Conservation (phyloP, 192 early-diverging fungal species). For the Blastocladiella britannica region DNA sequence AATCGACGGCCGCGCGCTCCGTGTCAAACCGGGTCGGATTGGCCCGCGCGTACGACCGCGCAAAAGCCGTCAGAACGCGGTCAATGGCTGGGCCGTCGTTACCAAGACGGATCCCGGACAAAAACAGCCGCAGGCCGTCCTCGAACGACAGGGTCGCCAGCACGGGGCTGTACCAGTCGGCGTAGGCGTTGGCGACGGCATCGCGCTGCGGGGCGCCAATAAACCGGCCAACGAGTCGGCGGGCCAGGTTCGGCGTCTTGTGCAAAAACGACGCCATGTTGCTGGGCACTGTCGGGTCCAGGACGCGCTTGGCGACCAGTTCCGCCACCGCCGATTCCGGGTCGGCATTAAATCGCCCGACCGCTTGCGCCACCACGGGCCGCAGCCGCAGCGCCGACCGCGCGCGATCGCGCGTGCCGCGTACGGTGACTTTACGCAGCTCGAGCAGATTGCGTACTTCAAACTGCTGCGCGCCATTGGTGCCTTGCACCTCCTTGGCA, state of each 20-base stretch:
- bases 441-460: background rate
- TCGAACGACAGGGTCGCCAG: slow-evolving; percentile 10
- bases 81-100: slow-evolving; percentile 11
- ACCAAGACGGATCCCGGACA: slow-evolving; percentile 10
- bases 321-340: slow-evolving; percentile 18
- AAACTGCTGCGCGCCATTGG: background rate
- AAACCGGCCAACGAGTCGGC: slow-evolving; percentile 14
- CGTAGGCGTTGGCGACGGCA: slow-evolving; percentile 14
- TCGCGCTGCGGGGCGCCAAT: slow-evolving; percentile 16
- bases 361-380: slow-evolving; percentile 10
- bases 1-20: background rate
- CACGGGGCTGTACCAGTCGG: slow-evolving; percentile 4
- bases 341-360: slow-evolving; percentile 12
- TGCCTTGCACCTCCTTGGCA: slow-evolving; percentile 1
- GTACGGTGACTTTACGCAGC: background rate
- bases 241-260: slow-evolving; percentile 11
- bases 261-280: slow-evolving; percentile 20
- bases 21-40: background rate
- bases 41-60: background rate
- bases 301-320: slow-evolving; percentile 13
- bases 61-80: slow-evolving; percentile 12
- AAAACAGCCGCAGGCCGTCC: slow-evolving; percentile 13
- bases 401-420: background rate
- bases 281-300: slow-evolving; percentile 15
- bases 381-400: background rate